A percentile compares a stretch with the other conserved stretches of the same genome.
phyloP scores from a whole-genome alignment of 805 yeast species.

The Komagataella pseudopastoris region DNA sequence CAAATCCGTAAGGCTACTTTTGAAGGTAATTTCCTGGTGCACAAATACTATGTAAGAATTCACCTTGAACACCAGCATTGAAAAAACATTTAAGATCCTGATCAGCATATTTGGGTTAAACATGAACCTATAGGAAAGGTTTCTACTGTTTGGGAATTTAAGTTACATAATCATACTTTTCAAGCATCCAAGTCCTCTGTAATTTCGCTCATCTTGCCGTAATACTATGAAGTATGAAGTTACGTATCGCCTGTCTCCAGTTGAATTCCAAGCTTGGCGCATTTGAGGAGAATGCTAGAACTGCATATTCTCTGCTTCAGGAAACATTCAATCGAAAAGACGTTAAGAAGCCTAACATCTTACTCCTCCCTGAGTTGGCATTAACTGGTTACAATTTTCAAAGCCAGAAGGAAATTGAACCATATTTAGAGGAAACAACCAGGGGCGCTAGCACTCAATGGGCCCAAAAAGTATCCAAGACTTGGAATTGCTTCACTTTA shows the following conservation, averaged over 20 bases:
- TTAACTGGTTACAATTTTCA: slow-evolving; percentile 72
- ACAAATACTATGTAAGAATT: no score
- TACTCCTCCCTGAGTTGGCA: slow-evolving; percentile 75
- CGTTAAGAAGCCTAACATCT: slow-evolving; percentile 36
- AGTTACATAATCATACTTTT: neutral
- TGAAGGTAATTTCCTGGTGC: no score
- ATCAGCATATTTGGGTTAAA: no score
- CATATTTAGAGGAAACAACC: slow-evolving; percentile 34
- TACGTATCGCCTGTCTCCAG: slow-evolving; percentile 56
- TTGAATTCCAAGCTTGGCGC: slow-evolving; percentile 52
- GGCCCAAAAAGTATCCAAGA: slow-evolving; percentile 39
- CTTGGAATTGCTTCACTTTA: slow-evolving; percentile 48
- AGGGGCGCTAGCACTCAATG: slow-evolving; percentile 38
- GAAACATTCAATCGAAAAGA: slow-evolving; percentile 9
- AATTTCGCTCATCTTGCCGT: neutral
- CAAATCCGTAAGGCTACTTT: no score
- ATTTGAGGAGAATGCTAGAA: slow-evolving; percentile 34
- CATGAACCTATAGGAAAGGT: neutral
- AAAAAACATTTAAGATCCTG: no score
- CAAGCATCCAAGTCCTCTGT: neutral
- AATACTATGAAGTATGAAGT: slow-evolving; percentile 19
- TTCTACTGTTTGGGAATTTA: neutral
- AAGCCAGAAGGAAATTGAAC: slow-evolving; percentile 30
- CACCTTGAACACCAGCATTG: neutral
- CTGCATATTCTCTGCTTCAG: slow-evolving; percentile 29